Evolutionary conservation across 192 early-diverging fungal species (phyloP), one percentile per base, ranked within the genome.

Genomic region (Coemansia sp.): DNA sequence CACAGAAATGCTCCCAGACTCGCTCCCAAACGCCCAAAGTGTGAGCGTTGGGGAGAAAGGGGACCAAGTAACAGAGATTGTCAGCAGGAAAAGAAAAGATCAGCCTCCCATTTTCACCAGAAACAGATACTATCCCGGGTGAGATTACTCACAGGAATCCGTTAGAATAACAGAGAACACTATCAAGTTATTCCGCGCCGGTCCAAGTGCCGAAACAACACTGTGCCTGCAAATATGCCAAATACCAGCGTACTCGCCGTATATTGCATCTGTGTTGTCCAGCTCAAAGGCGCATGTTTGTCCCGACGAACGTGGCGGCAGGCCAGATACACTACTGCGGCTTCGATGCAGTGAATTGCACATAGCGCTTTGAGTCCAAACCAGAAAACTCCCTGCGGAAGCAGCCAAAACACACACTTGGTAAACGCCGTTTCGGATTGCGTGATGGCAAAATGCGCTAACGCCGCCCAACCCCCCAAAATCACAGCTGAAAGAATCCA

Each of bases 1-100:
- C 65, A 68, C 65, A 68, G 38, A 53, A 41, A 19, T 52, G 50
- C 61, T 52, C 61, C 35, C 49, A 62, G 21, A 41, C 48, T 43
- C 16, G 12, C 61, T 43, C 61, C 50, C 47, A 31, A 35, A 49
- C 47, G 17, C 25, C 23, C 53, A 25, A 10, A 26, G 14, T 29
- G 26, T 55, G 38, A 56, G 41, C 62, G 62, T 64, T 64, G 53
- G 53, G 52, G 62, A 41, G 50, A 22, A 31, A n/a, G 43, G 39
- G 59, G 51, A 43, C 10, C 21, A 55, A 55, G 53, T 55, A 55
- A 55, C 53, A 55, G 29, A 22, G 22, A 43, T 43, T 43, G 41
- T 43, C 41, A 16, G 10, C 41, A 4, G 10, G 41, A 11, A 43
- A 31, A 31, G 12, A 23, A 25, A 17, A 27, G 53, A 55, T 55